Evolutionary conservation across 768 basidiomycete species (phyloP), one percentile per base, ranked within the genome.

Genomic region (Cystofilobasidium ferigula): DNA sequence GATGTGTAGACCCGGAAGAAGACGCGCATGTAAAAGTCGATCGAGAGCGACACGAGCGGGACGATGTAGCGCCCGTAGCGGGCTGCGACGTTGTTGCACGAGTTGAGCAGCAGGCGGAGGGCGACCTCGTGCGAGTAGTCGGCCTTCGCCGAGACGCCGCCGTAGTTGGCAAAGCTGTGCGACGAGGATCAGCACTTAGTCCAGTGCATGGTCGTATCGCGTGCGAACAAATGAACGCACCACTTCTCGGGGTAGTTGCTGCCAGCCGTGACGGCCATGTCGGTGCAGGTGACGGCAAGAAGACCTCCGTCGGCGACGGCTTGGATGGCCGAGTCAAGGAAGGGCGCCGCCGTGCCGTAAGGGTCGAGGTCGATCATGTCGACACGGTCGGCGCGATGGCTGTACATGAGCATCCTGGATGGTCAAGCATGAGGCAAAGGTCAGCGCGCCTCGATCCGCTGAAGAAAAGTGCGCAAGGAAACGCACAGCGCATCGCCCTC

Each of bases 291-390:
- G 43, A 99, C 86, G 71, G 89, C 92, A 1, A 99, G 79, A 35
- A 99, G 77, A 60, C 94, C 94, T 74, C 88, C 92, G 70, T 93
- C 92, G 36, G 84, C 82, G 12, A 95, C 80, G 64, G 84, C 84
- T 71, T 97, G 92, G 20, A 99, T 85, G 0, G 94, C 92, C 26
- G 86, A 86, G 71, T 99, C 95, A 32, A 99, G 86, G 74, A 99
- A 99, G 2, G 94, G 95, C 5, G 91, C 87, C 0, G 95, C 95
- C 12, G 91, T 94, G 0, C 95, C 95, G 72, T 98, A 99, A 0
- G 95, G 95, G 74, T 99, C 95, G 32, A 99, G 82, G 74, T 99
- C 95, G n/a, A 99, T 85, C 34, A 89, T 89, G 69, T 98, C 93
- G 24, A 97, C 92, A 2, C 86, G 83, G 14, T 80, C 77, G 34